Evolutionary conservation across 345 rosid genomes (phyloP), one percentile per base, ranked within the genome.

Genomic region (Turnera subulata): DNA sequence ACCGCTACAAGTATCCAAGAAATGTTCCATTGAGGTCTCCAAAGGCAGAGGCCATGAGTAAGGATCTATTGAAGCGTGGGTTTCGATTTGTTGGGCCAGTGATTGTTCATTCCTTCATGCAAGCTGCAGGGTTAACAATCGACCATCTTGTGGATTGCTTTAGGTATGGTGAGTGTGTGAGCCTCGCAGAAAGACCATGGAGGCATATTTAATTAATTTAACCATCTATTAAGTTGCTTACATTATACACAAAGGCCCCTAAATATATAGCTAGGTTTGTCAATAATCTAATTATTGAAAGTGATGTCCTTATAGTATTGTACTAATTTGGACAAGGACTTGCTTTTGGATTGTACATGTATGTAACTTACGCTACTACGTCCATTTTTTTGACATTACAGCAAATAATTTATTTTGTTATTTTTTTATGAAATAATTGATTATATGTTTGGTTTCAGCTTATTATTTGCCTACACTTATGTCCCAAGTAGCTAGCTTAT

Each of bases 1-100:
- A 82, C 70, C 78, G 71, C 57, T 82, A 62, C 87, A 85, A 70
- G 59, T 73, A 82, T 65, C 79, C 99, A 2, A 87, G 94, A 80
- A 85, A 82, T 63, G 85, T 93, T 49, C 97, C 97, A 0, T 49
- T 89, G 13, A 77, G 97, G 55, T 61, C 84, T 12, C 94, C 99
- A 18, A 93, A 93, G 73, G 96, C 99, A 25, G 97, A 87, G 62
- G 75, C 70, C 15, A 77, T 93, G 1, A 93, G 97, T 84, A 85
- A 70, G 70, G 99, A 93, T 48, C 65, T 93, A 57, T 59, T 82
- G 68, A 93, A 71, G 75, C 64, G 83, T 10, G 99, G 99, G 22
- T 93, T 93, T 63, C 70, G 99, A 46, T 77, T 87, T 2, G 97
- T 84, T 0, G 99, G 99, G 20, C 99, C 99, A 6, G 99, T 93